Conservation (phyloP, 139 green algal genomes). For the Micractinium conductrix region DNA sequence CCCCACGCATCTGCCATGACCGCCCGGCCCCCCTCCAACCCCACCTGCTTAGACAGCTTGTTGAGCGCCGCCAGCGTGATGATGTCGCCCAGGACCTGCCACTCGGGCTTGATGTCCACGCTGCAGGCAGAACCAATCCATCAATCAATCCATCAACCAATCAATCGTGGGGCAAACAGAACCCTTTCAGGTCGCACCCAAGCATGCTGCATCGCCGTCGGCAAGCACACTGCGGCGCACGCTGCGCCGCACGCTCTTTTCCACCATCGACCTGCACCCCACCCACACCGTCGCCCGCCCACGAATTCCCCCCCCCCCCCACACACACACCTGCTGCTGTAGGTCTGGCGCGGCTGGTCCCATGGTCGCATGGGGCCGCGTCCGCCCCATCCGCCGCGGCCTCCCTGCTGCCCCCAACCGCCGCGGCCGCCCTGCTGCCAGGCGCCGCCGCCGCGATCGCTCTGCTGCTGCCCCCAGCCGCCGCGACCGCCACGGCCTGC, state of each 20-base stretch:
- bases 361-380: constrained; percentile 15
- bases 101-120: constrained; percentile 96
- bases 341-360: constrained; percentile 49
- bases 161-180: too few relatives aligned
- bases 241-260: too few relatives aligned
- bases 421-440: neutral
- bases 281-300: too few relatives aligned
- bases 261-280: too few relatives aligned
- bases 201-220: too few relatives aligned
- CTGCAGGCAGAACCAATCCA: too few relatives aligned
- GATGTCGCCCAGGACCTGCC: constrained; percentile 91
- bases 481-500: constrained; percentile 23
- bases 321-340: too few relatives aligned
- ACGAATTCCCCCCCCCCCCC: too few relatives aligned
- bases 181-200: too few relatives aligned
- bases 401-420: neutral
- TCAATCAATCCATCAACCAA: too few relatives aligned
- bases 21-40: neutral
- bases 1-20: too few relatives aligned
- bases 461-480: constrained; percentile 55
- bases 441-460: constrained; percentile 33
- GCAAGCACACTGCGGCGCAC: too few relatives aligned
- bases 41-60: constrained; percentile 81
- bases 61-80: constrained; percentile 83
- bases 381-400: neutral